Base-by-base conservation (phyloP, 768 basidiomycete genomes). In the Kwoniella heveanensis region DNA sequence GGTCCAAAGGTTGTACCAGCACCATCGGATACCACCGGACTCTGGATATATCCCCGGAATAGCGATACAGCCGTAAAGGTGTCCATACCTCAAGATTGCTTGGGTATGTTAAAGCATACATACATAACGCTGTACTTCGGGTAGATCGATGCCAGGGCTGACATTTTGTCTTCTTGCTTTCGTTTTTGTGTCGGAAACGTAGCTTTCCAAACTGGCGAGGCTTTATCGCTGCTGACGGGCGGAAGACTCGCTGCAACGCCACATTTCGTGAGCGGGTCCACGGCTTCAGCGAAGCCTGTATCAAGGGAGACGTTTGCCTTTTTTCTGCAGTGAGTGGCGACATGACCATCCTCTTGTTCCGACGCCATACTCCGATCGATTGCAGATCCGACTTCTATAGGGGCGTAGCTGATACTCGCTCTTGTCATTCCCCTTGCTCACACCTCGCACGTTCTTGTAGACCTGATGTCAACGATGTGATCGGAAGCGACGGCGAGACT, bases 151-250 rank as follows among this genome's bases (percentile, higher is more conserved):
- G 55, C 19, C 7, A 12, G 15, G 9, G 46, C 25, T 47, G 21
- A 26, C 15, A 36, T 36, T 7, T 36, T 36, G 32, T 13, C 13
- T 36, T n/a, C 24, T 13, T 6, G 19, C 56, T n/a, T n/a, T n/a
- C n/a, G n/a, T n/a, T n/a, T n/a, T n/a, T n/a, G n/a, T n/a, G n/a
- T n/a, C n/a, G n/a, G n/a, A 13, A 29, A 52, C 47, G n/a, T 44
- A 55, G 95, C 94, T 2, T 97, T 99, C 80, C 96, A 99, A 79
- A 98, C 93, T 0, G 96, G 96, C 6, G 93, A 99, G 81, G 91
- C 95, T 9, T 85, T 99, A 22, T 88, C 96, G 78, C 83, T 97
- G 24, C 88, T 94, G 24, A 97, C 95, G 1, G 86, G 84, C 10
- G 86, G 88, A 15, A 85, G 84, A 59, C 83, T 99, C 17, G 85